Percentiles rank a stretch among this genome's conserved stretches.
These are phyloP conservation scores for Saururus chinensis DNA, from an alignment of 164 flowering plant genomes.

Conservation along the genomic window DNA sequence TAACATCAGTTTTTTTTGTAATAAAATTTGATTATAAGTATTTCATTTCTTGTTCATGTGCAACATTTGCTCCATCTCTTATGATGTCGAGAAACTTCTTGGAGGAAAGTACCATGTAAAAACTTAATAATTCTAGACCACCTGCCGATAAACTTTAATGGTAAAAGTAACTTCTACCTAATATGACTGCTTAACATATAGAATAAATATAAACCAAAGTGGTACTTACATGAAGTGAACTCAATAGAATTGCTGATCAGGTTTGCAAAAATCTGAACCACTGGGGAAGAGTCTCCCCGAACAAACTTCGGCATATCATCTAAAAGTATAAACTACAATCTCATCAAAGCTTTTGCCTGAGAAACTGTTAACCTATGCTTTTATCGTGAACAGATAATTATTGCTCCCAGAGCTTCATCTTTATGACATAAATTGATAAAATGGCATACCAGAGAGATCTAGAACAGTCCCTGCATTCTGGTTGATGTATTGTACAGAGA, in stretches of 20 bases:
- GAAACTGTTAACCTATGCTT: not conserved
- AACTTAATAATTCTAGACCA: too few species aligned
- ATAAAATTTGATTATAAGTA: too few species aligned
- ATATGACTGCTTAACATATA: not conserved
- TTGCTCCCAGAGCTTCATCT: not conserved
- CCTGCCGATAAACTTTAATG: not conserved
- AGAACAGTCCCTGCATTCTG: conserved; percentile 79
- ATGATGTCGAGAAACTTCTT: too few species aligned
- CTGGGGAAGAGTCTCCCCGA: conserved; percentile 86
- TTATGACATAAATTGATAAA: not conserved
- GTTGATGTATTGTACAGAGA: conserved; percentile 87
- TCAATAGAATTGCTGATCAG: conserved; percentile 92
- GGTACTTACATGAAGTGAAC: conserved; percentile 78
- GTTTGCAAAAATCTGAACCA: conserved; percentile 92
- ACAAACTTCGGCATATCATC: conserved; percentile 90
- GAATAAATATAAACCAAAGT: not conserved
- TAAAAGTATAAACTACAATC: conserved; percentile 6
- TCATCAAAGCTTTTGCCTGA: not conserved
- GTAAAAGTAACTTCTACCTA: not conserved
- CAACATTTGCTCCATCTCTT: too few species aligned
- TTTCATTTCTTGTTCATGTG: too few species aligned
- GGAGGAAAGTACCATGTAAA: too few species aligned
- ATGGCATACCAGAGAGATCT: conserved; percentile 70
- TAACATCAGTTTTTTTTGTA: too few species aligned
- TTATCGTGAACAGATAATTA: not conserved